Percentiles rank a stretch among this genome's conserved stretches.
Conservation (phyloP, 2,329 filamentous ascomycete genomes). For the Immersiporthe knoxdaviesiana region DNA sequence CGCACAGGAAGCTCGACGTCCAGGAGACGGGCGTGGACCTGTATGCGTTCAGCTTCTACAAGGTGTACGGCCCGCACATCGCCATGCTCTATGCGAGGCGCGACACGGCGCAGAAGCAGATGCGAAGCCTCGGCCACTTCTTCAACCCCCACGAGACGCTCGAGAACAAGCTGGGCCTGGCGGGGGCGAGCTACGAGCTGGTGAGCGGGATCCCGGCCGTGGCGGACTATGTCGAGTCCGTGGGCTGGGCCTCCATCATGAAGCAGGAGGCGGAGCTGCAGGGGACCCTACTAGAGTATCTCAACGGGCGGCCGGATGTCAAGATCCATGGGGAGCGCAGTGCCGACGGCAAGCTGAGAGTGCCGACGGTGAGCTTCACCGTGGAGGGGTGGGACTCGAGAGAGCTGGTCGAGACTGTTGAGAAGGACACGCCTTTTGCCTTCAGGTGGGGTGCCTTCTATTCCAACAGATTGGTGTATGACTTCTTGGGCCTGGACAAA, state of each 20-base stretch:
- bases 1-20: constrained; percentile 72
- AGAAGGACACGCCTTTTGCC: constrained; percentile 57
- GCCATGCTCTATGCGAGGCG: constrained; percentile 69
- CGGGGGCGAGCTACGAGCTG: constrained; percentile 72
- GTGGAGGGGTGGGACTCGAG: constrained; percentile 55
- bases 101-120: constrained; percentile 52
- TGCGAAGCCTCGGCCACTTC: constrained; percentile 65
- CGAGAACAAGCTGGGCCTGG: constrained; percentile 69
- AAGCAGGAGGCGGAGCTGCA: constrained; percentile 62
- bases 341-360: constrained; percentile 50
- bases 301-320: constrained; percentile 53
- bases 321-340: constrained; percentile 60
- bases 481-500: constrained; percentile 56
- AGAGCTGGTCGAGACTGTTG: constrained; percentile 59
- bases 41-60: constrained; percentile 83
- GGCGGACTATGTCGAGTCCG: constrained; percentile 57
- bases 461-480: constrained; percentile 59
- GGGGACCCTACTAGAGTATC: constrained; percentile 56
- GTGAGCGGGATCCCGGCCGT: constrained; percentile 65
- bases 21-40: constrained; percentile 71
- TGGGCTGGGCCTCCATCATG: constrained; percentile 53
- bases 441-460: constrained; percentile 68
- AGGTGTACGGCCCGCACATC: constrained; percentile 78
- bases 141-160: constrained; percentile 66
- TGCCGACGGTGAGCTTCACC: constrained; percentile 67